phyloP scores from a whole-genome alignment of 495 filamentous ascomycete genomes.

The Letharia columbiana region DNA sequence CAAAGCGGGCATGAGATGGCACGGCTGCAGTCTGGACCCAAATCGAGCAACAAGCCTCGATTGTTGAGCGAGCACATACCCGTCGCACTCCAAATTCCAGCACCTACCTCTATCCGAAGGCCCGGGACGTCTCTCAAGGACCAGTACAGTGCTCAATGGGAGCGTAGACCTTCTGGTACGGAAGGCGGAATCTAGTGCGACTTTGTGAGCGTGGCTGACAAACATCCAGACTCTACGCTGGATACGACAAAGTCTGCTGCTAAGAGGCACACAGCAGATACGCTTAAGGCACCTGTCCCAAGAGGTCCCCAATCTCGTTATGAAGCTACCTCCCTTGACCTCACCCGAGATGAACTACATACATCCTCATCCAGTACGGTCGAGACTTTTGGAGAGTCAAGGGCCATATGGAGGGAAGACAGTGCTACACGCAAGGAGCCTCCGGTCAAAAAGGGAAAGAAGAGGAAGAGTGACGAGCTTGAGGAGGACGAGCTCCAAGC shows the following conservation, averaged over 20 bases:
- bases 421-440: slow-evolving; percentile 39
- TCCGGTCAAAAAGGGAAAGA: slow-evolving; percentile 48
- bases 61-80: slow-evolving; percentile 36
- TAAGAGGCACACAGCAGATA: slow-evolving; percentile 24
- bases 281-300: slow-evolving; percentile 21
- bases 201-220: background rate
- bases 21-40: slow-evolving; percentile 44
- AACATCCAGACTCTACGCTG: background rate
- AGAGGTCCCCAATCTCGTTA: slow-evolving; percentile 23
- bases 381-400: slow-evolving; percentile 45
- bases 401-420: slow-evolving; percentile 53
- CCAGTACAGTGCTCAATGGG: slow-evolving; percentile 26
- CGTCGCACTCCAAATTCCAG: slow-evolving; percentile 20
- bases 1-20: slow-evolving; percentile 42
- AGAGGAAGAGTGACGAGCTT: slow-evolving; percentile 67
- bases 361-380: slow-evolving; percentile 36
- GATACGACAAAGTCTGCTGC: slow-evolving; percentile 19
- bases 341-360: slow-evolving; percentile 52
- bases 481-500: slow-evolving; percentile 35
- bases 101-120: slow-evolving; percentile 14
- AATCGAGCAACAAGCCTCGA: slow-evolving; percentile 43
- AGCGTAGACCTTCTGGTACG: slow-evolving; percentile 29
- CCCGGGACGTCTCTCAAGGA: slow-evolving; percentile 26
- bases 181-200: background rate
- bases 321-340: slow-evolving; percentile 57